Conservation (phyloP, 805 yeast species). For the Scheffersomyces amazonensis region DNA sequence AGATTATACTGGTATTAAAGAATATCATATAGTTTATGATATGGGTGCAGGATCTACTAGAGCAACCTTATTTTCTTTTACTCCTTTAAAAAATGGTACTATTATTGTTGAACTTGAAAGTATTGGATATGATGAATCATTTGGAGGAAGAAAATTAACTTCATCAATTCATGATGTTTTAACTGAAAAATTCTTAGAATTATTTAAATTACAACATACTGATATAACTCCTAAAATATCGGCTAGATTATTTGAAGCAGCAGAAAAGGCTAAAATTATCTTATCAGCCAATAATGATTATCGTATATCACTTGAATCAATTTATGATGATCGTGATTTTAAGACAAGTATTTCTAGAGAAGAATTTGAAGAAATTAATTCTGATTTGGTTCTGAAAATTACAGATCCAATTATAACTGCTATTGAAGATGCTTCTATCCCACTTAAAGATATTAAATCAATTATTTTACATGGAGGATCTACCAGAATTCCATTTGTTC, state of each 20-base stretch:
- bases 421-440: slow-evolving; percentile 30
- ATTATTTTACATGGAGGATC: slow-evolving; percentile 89
- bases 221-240: slow-evolving; percentile 56
- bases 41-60: slow-evolving; percentile 91
- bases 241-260: slow-evolving; percentile 70
- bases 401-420: slow-evolving; percentile 55
- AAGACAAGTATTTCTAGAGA: slow-evolving; percentile 63
- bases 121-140: slow-evolving; percentile 58
- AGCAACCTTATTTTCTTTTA: slow-evolving; percentile 76
- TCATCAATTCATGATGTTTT: slow-evolving; percentile 59
- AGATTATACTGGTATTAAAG: slow-evolving; percentile 33
- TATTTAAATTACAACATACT: slow-evolving; percentile 33
- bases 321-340: slow-evolving; percentile 74
- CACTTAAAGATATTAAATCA: slow-evolving; percentile 47
- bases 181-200: slow-evolving; percentile 52
- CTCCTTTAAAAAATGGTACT: slow-evolving; percentile 40
- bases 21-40: slow-evolving; percentile 75
- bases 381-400: slow-evolving; percentile 45
- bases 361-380: slow-evolving; percentile 67
- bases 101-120: slow-evolving; percentile 63
- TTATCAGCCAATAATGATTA: slow-evolving; percentile 87
- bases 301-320: slow-evolving; percentile 69
- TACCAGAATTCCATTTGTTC: slow-evolving; percentile 85
- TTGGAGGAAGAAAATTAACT: slow-evolving; percentile 81
- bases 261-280: slow-evolving; percentile 85